These are phyloP conservation scores for Elaeagnus macrophylla DNA, from an alignment of 306 rosid species.

Conservation along the genomic window DNA sequence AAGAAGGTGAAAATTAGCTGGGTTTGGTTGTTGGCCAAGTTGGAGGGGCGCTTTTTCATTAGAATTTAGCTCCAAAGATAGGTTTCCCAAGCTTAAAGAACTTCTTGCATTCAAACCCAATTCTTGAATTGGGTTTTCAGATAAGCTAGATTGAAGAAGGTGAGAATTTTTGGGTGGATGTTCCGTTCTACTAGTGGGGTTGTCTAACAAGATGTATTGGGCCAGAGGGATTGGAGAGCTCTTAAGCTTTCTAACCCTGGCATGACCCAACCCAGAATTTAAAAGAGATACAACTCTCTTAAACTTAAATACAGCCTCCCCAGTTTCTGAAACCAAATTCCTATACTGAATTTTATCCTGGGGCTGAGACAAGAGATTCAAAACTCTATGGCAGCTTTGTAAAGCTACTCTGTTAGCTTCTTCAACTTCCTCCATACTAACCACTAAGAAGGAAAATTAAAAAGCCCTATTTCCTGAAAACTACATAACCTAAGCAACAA, in stretches of 20 bases:
- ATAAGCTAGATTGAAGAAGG: constrained; percentile 37
- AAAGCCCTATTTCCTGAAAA: constrained; percentile 17
- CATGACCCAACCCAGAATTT: constrained; percentile 64
- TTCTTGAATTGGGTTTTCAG: constrained; percentile 50
- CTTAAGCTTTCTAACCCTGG: constrained; percentile 63
- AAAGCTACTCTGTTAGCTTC: constrained; percentile 76
- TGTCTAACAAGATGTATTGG: constrained; percentile 54
- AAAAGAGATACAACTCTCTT: constrained; percentile 85
- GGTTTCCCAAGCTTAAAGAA: constrained; percentile 45
- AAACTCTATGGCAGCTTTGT: constrained; percentile 68
- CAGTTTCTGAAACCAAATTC: constrained; percentile 63
- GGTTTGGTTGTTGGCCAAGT: constrained; percentile 28
- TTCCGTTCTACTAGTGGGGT: constrained; percentile 40
- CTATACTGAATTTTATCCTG: constrained; percentile 52
- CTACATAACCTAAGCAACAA: constrained; percentile 22
- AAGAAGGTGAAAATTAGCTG: constrained; percentile 47
- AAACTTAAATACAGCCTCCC: constrained; percentile 75
- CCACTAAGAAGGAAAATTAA: constrained; percentile 12
- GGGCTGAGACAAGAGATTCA: constrained; percentile 53
- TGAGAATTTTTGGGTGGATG: constrained; percentile 33
- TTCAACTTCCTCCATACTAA: constrained; percentile 69
- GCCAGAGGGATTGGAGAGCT: constrained; percentile 45
- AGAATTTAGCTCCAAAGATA: constrained; percentile 58
- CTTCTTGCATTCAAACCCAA: constrained; percentile 31
- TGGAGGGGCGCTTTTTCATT: constrained; percentile 65